A percentile compares a stretch with the other conserved stretches of the same genome.
These are phyloP conservation scores for Citeromyces matritensis DNA, from an alignment of 805 yeast genomes.

Conservation along the genomic window DNA sequence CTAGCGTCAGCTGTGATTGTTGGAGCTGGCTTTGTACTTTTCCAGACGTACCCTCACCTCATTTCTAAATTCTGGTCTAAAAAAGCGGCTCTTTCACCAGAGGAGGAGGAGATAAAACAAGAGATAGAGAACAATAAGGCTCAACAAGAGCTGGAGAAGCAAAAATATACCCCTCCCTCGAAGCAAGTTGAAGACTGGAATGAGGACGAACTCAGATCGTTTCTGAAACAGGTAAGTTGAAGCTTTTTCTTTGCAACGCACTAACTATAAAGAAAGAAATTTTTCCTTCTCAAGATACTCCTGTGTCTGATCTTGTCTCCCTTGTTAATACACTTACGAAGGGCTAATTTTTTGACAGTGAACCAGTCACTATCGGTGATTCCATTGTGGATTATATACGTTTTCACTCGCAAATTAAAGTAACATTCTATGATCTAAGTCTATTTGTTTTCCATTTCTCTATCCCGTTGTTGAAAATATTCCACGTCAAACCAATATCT, in stretches of 20 bases:
- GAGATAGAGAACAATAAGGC: neutral
- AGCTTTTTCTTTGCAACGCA: neutral
- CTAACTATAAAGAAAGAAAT: slow-evolving; percentile 24
- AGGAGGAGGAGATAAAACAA: neutral
- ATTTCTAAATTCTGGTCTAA: slow-evolving; percentile 4
- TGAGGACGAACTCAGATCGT: slow-evolving; percentile 18
- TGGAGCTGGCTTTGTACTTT: slow-evolving; percentile 24
- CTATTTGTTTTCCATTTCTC: slow-evolving; percentile 14
- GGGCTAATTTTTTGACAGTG: slow-evolving; percentile 4
- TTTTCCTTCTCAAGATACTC: slow-evolving; percentile 26
- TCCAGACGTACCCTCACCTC: slow-evolving; percentile 36
- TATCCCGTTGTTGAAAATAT: slow-evolving; percentile 30
- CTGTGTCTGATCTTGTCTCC: slow-evolving; percentile 29
- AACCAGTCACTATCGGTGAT: no score
- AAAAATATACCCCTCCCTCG: slow-evolving; percentile 14
- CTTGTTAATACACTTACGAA: slow-evolving; percentile 26
- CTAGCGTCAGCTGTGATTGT: slow-evolving; percentile 22
- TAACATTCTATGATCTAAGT: neutral
- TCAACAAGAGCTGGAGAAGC: slow-evolving; percentile 5
- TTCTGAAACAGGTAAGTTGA: slow-evolving; percentile 22
- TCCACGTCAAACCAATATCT: slow-evolving; percentile 37
- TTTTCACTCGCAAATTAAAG: no score
- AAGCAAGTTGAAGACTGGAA: slow-evolving; percentile 14
- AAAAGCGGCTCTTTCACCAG: neutral
- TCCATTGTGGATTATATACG: no score